Base-by-base conservation (phyloP, 257 asterid species). In the Phtheirospermum japonicum region DNA sequence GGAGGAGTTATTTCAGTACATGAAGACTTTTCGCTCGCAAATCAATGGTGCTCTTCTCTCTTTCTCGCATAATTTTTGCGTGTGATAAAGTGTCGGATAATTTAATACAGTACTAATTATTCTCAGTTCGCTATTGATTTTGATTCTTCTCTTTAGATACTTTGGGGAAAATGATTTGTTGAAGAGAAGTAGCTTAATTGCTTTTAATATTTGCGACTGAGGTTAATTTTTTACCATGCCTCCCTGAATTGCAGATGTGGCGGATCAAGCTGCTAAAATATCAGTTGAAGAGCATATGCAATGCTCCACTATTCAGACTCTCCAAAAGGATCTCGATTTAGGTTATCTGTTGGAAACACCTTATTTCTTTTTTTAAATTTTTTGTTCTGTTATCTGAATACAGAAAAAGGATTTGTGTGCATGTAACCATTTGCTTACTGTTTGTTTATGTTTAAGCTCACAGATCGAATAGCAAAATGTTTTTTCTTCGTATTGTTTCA, bases 1-100 rank as follows among this genome's bases (percentile, higher is more conserved):
- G 98, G 98, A 90, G 75, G 98, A 88, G 59, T 73, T 83, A 49
- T 77, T 90, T 76, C 89, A 77, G 77, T 78, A 77, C 71, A 82
- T 90, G 96, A 87, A 81, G 88, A 80, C 89, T 61, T 65, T 90
- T 34, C 96, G 94, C 77, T 71, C 84, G 69, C 98, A 90, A 72
- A 84, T 90, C 78, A 83, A 82, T 76, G 98, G 98, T 90, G 40
- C 20, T 57, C 8, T 59, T 33, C 66, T 37, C 53, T 20, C 68
- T n/a, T 34, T 33, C 37, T 61, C 64, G 11, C n/a, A 46, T 13
- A 57, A 2, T 19, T 36, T 23, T 72, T 53, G 14, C 42, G 31
- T 51, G 9, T 57, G 59, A 65, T 53, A 63, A 56, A 13, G 14
- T 48, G 7, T 19, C 16, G 10, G 14, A 58, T 59, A 16, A 19